phyloP scores from a whole-genome alignment of 106 monocot genomes.

The Dendrobium huoshanense region DNA sequence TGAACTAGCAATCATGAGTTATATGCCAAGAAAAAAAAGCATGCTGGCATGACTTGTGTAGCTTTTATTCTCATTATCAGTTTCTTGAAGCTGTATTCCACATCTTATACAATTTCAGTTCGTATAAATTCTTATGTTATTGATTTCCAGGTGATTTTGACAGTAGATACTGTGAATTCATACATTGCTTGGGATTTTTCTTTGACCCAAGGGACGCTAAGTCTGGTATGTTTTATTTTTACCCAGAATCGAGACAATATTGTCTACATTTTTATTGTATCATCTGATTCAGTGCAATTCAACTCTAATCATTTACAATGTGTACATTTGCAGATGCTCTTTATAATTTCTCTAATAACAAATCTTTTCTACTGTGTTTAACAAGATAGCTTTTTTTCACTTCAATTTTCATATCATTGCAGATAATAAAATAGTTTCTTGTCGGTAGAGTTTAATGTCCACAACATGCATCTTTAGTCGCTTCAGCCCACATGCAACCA shows the following conservation, averaged over 20 bases:
- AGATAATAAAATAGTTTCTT: not conserved
- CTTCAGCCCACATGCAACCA: not conserved
- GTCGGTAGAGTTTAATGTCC: not conserved
- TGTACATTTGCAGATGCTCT: not conserved
- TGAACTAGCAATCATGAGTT: no score
- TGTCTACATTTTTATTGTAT: not conserved
- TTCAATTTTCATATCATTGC: not conserved
- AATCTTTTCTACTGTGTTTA: not conserved
- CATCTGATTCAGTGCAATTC: not conserved
- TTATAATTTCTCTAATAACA: not conserved
- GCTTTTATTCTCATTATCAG: not conserved
- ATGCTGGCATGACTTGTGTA: not conserved
- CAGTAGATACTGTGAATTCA: conserved; percentile 81
- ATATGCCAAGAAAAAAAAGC: not conserved
- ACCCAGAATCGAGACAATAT: not conserved
- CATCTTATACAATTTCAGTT: not conserved
- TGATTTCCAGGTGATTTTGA: conserved; percentile 48
- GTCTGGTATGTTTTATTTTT: conserved; percentile 33
- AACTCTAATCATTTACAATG: not conserved
- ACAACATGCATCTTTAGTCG: not conserved
- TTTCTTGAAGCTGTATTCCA: not conserved
- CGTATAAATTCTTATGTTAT: not conserved
- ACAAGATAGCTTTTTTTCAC: not conserved
- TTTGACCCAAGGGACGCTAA: conserved; percentile 77
- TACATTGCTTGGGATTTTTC: conserved; percentile 99